These are phyloP conservation scores for Polytrichum formosum DNA, from an alignment of 225 moss, liverwort and hornwort genomes.

Conservation along the genomic window DNA sequence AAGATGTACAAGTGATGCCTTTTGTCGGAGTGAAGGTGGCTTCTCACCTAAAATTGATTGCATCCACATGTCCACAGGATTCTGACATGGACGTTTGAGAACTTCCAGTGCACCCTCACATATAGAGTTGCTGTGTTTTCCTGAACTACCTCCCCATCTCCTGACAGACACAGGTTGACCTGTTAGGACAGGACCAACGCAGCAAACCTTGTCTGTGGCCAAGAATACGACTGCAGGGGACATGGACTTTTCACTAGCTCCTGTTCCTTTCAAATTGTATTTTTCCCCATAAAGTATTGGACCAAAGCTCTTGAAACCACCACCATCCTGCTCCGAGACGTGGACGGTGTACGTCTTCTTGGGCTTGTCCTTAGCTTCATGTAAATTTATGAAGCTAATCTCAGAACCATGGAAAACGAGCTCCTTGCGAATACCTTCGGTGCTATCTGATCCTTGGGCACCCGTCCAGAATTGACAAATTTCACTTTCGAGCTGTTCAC, in stretches of 20 bases:
- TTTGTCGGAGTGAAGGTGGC: neutral
- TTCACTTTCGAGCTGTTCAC: neutral
- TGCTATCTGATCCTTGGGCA: neutral
- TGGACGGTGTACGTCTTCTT: neutral
- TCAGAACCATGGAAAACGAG: neutral
- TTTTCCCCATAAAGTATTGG: neutral
- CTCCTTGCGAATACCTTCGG: neutral
- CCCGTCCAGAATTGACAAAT: neutral
- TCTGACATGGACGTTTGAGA: neutral
- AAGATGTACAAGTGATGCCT: neutral
- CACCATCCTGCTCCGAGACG: neutral
- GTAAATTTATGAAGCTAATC: neutral
- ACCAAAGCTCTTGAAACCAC: neutral
- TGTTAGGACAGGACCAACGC: slow-evolving; percentile 3
- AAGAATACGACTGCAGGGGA: neutral
- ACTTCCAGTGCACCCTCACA: neutral
- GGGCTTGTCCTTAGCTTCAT: neutral
- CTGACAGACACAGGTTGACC: neutral
- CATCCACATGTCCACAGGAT: slow-evolving; percentile 3
- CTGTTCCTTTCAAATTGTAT: neutral
- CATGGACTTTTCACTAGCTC: neutral
- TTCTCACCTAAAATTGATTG: neutral
- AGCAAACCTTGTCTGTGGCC: neutral
- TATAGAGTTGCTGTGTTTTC: too few relatives aligned
- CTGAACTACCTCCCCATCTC: too few relatives aligned